A percentile compares a stretch with the other conserved stretches of the same genome.
Conservation (phyloP, 2,329 filamentous ascomycete genomes). For the Aspergillaceae sp. region DNA sequence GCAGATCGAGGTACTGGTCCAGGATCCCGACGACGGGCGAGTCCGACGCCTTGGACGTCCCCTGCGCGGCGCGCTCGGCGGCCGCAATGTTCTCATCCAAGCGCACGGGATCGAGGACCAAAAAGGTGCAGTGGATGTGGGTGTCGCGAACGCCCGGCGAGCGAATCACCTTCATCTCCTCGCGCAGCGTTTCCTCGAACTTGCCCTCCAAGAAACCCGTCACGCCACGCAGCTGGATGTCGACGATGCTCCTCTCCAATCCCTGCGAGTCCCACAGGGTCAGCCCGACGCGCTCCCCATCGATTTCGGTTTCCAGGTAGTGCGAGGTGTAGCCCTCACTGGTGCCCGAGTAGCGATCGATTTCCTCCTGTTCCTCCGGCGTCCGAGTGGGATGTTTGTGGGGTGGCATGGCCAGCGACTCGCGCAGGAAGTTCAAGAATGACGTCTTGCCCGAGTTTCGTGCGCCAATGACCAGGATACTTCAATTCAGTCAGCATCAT, state of each 20-base stretch:
- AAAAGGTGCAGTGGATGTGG: conserved; percentile 92
- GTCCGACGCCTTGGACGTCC: conserved; percentile 40
- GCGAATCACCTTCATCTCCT: conserved; percentile 95
- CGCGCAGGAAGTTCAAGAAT: conserved; percentile 91
- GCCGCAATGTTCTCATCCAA: conserved; percentile 74
- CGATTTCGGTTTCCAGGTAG: conserved; percentile 90
- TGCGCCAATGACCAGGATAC: conserved; percentile 82
- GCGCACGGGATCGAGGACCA: conserved; percentile 78
- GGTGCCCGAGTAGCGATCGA: conserved; percentile 46
- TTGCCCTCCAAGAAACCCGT: conserved; percentile 91
- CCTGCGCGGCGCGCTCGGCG: conserved; percentile 50
- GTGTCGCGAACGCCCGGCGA: conserved; percentile 90
- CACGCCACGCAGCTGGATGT: conserved; percentile 88
- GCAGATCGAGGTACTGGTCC: conserved; percentile 82
- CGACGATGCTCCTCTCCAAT: conserved; percentile 87
- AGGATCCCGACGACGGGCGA: conserved; percentile 54
- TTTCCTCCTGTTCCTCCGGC: conserved; percentile 50
- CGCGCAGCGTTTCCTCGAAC: conserved; percentile 93
- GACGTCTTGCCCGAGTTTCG: conserved; percentile 88
- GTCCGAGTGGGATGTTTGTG: conserved; percentile 58
- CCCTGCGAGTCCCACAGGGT: conserved; percentile 97
- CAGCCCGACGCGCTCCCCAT: conserved; percentile 80
- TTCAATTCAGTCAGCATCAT: conserved; percentile 30
- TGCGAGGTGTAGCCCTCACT: conserved; percentile 69
- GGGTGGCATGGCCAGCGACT: conserved; percentile 69